phyloP scores from a whole-genome alignment of 2,329 filamentous ascomycete genomes.

The Xylogone sp. region DNA sequence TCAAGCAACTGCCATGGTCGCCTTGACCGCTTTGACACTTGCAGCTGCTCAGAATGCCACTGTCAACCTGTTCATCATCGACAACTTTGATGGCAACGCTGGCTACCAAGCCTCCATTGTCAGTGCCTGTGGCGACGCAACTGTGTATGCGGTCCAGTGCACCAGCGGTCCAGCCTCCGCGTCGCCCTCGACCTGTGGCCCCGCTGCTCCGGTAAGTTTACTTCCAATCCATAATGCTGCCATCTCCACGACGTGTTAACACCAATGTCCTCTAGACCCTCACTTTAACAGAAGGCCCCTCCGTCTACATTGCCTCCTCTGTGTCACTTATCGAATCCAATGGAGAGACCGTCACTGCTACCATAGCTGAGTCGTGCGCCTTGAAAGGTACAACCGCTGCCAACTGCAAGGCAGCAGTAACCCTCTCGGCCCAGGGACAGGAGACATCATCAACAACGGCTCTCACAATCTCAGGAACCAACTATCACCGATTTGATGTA shows the following conservation, averaged over 20 bases:
- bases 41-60: not conserved
- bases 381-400: constrained; percentile 9
- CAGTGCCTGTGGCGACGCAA: not conserved
- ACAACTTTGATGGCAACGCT: not conserved
- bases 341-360: not conserved
- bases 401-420: constrained; percentile 4
- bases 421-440: not conserved
- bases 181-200: not conserved
- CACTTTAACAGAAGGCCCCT: not conserved
- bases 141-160: not conserved
- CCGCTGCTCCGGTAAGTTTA: not conserved
- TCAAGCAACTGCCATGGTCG: not conserved
- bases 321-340: not conserved
- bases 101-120: not conserved
- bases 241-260: too few species aligned
- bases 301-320: not conserved
- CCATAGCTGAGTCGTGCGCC: constrained; percentile 5
- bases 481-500: constrained; percentile 10
- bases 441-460: not conserved
- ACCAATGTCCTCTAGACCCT: not conserved
- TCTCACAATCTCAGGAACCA: not conserved
- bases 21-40: not conserved
- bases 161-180: not conserved
- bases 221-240: too few species aligned
- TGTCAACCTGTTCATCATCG: not conserved